Evolutionary conservation across 2,329 filamentous ascomycete species (phyloP).

Genomic region (Colletotrichum tropicicola): DNA sequence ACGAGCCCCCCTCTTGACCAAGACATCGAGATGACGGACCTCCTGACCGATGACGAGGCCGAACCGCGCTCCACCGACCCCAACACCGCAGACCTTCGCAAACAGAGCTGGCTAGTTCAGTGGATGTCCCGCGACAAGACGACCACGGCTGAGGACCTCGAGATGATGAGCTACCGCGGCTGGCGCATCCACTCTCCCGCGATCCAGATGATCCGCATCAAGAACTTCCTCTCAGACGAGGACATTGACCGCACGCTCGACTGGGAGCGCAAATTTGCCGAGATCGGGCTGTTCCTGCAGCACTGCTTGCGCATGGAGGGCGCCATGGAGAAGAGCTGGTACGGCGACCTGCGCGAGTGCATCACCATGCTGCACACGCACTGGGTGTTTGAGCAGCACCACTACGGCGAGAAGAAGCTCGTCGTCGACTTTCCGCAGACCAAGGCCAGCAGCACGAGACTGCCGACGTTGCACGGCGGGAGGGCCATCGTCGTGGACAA

Average conservation of each 20-base stretch:
- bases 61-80: neutral
- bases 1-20: neutral
- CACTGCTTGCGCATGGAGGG: conserved; percentile 38
- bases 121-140: conserved; percentile 21
- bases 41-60: neutral
- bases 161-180: conserved; percentile 40
- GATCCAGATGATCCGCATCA: conserved; percentile 41
- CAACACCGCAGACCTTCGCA: neutral
- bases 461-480: conserved; percentile 36
- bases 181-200: conserved; percentile 44
- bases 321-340: conserved; percentile 39
- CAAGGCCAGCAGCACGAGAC: conserved; percentile 35
- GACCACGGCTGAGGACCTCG: conserved; percentile 13
- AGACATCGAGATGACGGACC: conserved; percentile 16
- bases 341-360: conserved; percentile 38
- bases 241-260: conserved; percentile 51
- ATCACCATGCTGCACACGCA: conserved; percentile 45
- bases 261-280: conserved; percentile 48
- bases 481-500: conserved; percentile 2
- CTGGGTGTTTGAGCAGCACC: conserved; percentile 43
- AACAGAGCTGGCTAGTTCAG: conserved; percentile 24
- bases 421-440: conserved; percentile 35
- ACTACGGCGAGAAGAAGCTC: conserved; percentile 41
- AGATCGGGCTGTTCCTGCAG: conserved; percentile 49
- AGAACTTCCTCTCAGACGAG: conserved; percentile 58